A percentile compares a stretch with the other conserved stretches of the same genome.
Conservation (phyloP, 345 rosid species). For the Corchorus olitorius region DNA sequence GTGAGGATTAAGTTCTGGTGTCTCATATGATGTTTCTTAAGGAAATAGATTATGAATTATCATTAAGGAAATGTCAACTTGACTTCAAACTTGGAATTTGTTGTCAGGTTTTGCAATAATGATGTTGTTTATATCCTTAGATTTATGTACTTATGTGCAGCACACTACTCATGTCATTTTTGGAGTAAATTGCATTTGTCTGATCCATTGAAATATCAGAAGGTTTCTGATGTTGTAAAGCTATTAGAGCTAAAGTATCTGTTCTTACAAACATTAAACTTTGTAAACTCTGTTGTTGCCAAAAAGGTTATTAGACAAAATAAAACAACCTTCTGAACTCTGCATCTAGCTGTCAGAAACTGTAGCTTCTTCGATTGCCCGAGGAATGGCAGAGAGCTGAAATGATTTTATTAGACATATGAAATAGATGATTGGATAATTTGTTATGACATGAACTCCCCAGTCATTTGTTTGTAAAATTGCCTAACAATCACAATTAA, state of each 20-base stretch:
- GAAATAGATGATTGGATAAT: too few species aligned
- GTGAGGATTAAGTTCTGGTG: constrained; percentile 5
- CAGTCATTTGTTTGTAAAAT: background rate
- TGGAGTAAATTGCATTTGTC: background rate
- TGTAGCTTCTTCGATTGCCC: background rate
- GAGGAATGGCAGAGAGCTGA: background rate
- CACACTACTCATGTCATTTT: too few species aligned
- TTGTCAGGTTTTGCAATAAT: background rate
- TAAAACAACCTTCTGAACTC: background rate
- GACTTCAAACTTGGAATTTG: background rate
- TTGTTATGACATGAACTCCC: background rate
- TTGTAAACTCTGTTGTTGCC: too few species aligned
- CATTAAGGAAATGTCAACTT: background rate
- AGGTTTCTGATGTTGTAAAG: background rate
- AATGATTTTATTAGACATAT: background rate
- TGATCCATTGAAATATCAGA: background rate
- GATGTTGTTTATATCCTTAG: background rate
- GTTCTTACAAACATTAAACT: background rate
- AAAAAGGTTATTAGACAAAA: too few species aligned
- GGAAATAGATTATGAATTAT: background rate
- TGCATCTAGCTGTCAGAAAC: too few species aligned
- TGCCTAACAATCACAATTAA: background rate
- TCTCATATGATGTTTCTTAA: background rate
- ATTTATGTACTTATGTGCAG: too few species aligned
- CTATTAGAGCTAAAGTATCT: background rate